Evolutionary conservation across 2,329 filamentous ascomycete genomes (phyloP).

Genomic region (Colletotrichum musicola): DNA sequence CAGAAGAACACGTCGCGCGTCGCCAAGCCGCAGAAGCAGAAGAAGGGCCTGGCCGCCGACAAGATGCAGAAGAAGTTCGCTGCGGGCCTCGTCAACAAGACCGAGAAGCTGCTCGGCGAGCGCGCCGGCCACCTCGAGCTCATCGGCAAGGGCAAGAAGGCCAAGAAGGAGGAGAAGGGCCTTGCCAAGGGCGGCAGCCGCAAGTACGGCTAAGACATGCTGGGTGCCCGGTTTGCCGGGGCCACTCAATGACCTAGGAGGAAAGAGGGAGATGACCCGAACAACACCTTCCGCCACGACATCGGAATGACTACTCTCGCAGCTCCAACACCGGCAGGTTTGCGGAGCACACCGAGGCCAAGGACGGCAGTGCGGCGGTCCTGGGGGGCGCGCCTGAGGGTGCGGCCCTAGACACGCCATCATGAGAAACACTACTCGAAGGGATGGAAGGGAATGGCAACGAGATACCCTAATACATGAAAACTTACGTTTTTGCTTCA

Average conservation of each 20-base stretch:
- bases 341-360: not conserved
- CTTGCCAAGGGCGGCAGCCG: constrained; percentile 61
- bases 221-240: not conserved
- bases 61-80: constrained; percentile 68
- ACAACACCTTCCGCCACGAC: too few relatives aligned
- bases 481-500: constrained; percentile 20
- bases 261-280: not conserved
- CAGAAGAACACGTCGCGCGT: constrained; percentile 58
- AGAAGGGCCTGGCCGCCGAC: constrained; percentile 59
- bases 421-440: not conserved
- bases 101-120: constrained; percentile 70
- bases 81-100: constrained; percentile 65
- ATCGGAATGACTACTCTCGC: too few relatives aligned
- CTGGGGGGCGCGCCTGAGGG: not conserved
- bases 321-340: too few relatives aligned
- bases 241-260: not conserved
- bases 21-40: constrained; percentile 62
- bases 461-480: constrained; percentile 31
- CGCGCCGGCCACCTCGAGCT: constrained; percentile 71
- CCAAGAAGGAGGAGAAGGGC: constrained; percentile 52
- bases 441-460: constrained; percentile 4
- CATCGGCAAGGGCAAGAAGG: constrained; percentile 68
- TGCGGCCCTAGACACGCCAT: not conserved
- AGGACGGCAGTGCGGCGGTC: not conserved
- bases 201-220: constrained; percentile 64